Evolutionary conservation across 495 filamentous ascomycete species (phyloP), one percentile per base, ranked within the genome.

Genomic region (Aspergillus bridgeri): DNA sequence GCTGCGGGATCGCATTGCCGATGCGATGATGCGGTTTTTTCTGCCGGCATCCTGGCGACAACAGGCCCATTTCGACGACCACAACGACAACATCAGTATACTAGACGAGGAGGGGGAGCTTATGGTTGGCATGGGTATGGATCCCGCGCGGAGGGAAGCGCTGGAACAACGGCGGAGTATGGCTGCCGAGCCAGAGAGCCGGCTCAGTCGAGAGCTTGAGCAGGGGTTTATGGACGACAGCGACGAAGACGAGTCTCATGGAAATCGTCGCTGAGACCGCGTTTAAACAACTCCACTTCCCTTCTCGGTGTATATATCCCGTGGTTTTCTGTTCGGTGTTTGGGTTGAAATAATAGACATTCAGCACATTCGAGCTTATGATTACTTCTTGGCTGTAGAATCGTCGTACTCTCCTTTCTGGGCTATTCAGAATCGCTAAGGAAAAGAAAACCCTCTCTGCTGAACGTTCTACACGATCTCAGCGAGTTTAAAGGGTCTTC

Each of bases 141-240:
- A 81, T 59, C 66, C 75, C 25, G 57, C 72, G 45, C 69, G 80
- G 47, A 62, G 83, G 51, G 79, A 81, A 53, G 82, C 76, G 47
- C 54, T 81, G 63, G 72, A 81, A 59, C 58, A 72, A 71, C 58
- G 79, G 72, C 64, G 78, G 65, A 56, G 77, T 69, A 62, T 59
- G 24, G 60, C 60, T 54, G 61, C 60, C 25, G 77, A 77, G 27
- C 59, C 69, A 20, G 75, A 81, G 53, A 74, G 83, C 57, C 80
- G 91, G 60, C 65, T 95, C 50, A 91, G 89, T 75, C 80, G 90
- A 67, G 91, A 96, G 38, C 67, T 95, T 54, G 90, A 94, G 69
- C 83, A 89, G 57, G 90, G 89, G 1, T 95, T 95, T 66, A 85
- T 83, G 76, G 88, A 91, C 73, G 88, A 91, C 66, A 91, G 89